Evolutionary conservation across 164 flowering plant genomes (phyloP).

Genomic region (Nymphaea colorata): DNA sequence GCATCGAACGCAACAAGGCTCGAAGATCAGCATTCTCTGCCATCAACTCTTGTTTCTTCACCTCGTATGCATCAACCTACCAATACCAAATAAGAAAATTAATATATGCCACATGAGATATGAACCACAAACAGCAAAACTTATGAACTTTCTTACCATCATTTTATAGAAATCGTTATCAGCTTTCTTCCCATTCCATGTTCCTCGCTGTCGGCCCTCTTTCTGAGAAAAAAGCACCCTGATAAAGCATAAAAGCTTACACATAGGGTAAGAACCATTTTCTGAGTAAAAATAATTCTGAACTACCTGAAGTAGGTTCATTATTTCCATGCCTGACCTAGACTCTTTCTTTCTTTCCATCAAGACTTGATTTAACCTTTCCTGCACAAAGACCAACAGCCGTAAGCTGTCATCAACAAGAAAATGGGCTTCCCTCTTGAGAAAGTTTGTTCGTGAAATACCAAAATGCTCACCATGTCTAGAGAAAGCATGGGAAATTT

Average conservation of each 20-base stretch:
- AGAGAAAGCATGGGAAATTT: not conserved
- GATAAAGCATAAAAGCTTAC: conserved; percentile 2
- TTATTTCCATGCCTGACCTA: conserved; percentile 96
- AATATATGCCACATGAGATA: not conserved
- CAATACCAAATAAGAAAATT: conserved; percentile 2
- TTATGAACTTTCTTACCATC: conserved; percentile 47
- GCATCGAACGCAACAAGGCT: conserved; percentile 85
- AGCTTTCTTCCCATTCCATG: conserved; percentile 96
- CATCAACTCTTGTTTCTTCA: conserved; percentile 87
- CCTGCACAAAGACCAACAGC: conserved; percentile 29
- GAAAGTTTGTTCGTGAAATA: too few species aligned
- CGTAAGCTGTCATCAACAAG: not conserved
- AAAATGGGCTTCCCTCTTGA: too few species aligned
- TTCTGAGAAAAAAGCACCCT: conserved; percentile 38
- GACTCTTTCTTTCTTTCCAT: conserved; percentile 99
- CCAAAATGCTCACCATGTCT: not conserved
- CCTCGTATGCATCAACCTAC: conserved; percentile 91
- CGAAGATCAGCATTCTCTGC: conserved; percentile 85
- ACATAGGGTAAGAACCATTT: not conserved
- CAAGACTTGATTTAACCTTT: conserved; percentile 83
- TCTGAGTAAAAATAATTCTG: not conserved
- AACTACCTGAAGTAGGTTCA: conserved; percentile 86
- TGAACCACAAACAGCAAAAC: not conserved
- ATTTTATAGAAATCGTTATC: conserved; percentile 90
- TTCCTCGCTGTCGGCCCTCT: conserved; percentile 99